Base-by-base conservation (phyloP, 108 stramenopile genomes). In the Aureococcus anophagefferens region DNA sequence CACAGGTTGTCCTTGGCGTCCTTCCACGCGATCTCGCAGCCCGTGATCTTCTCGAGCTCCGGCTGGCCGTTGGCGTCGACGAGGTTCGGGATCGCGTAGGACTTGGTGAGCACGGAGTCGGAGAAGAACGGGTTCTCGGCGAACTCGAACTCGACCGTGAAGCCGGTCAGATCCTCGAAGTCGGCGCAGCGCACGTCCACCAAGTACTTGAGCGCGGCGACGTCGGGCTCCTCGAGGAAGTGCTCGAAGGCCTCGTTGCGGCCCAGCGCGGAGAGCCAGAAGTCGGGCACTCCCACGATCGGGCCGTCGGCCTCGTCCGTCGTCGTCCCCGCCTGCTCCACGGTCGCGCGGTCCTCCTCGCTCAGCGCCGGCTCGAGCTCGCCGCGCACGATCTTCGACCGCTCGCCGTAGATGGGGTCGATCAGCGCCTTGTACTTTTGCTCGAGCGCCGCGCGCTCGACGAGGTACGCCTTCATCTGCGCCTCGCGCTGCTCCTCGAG, bases 11-110 rank as follows among this genome's bases (percentile, higher is more conserved):
- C 81, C 25, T 82, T 78, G 37, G 75, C 70, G 34, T 67, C 18
- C 71, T 91, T 93, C 96, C 96, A 97, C 30, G 87, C 30, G 66
- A 97, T 97, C 5, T 77, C 75, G 29, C 85, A 85, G 21, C 93
- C 96, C 16, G 81, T 72, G 17, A 93, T 90, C 62, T 85, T 83
- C 74, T 94, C 89, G 29, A 97, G 76, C 36, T 93, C 89, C 0
- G 96, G 94, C 81, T 94, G 93, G 70, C 91, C 93, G 32, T 92
- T 59, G 7, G 51, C 89, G 28, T 91, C 75, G 62, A 93, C 72
- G 1, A 97, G 77, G 72, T 95, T 93, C 64, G 96, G 94, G 16
- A 93, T 90, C 30, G 88, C 85, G 76, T 97, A 97, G 33, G 71
- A 73, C 76, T 97, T 97, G 25, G 90, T 87, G 59, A 97, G 75